Evolutionary conservation across 1,139 yeast species (phyloP), one percentile per base, ranked within the genome.

Genomic region (Debaryomyces psychrophilus): DNA sequence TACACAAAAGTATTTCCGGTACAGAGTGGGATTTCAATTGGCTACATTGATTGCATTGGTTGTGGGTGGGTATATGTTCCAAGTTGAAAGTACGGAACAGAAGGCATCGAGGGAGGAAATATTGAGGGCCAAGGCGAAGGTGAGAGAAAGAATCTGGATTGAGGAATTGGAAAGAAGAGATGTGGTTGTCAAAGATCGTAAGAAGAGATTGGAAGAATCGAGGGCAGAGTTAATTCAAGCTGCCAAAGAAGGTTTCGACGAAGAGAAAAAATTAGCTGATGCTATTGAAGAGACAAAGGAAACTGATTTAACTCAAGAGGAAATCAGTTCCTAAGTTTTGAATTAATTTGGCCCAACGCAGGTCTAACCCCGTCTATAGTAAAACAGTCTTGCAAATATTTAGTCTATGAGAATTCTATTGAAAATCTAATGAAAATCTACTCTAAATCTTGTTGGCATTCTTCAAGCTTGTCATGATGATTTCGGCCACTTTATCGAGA

Each of bases 121-220:
- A 52, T 73, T 82, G 60, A 74, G 82, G 52, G 88, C 77, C 64
- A 87, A 79, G 81, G 96, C 98, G 35, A 87, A 86, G 64, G 70
- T 81, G 59, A 83, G 98, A 71, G 97, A 90, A 61, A 76, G 73
- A 58, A 64, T 90, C 58, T 90, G 98, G 98, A 86, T 90, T 54
- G 90, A 88, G 61, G 98, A 90, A 64, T 76, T 90, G 62, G 80
- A 90, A 62, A 80, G 96, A 69, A 79, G 95, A 62, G 97, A 90
- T 62, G 77, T 69, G 7, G 85, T 82, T 49, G 82, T 85, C 47
- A 85, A 87, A 63, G 83, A 77, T 51, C 76, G 92, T 60, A 83
- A 79, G 67, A 68, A 72, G 50, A 60, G 79, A 48, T 58, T 68
- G 47, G 75, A 71, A 50, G 71, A 72, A 33, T 67, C 75, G 33